Evolutionary conservation across 805 yeast genomes (phyloP), one percentile per base, ranked within the genome.

Genomic region (Saccharomycopsis microspora): DNA sequence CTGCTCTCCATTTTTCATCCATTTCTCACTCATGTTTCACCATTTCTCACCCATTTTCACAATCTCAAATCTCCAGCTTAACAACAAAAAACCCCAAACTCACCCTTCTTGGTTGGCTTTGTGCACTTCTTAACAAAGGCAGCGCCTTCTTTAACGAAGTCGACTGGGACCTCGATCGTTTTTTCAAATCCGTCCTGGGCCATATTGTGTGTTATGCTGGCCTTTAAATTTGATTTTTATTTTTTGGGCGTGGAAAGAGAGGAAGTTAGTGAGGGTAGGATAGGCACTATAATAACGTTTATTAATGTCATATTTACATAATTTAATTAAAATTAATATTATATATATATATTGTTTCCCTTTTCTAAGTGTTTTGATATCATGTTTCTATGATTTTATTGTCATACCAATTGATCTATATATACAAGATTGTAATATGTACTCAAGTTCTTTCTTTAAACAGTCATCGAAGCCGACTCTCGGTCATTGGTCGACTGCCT

Each of bases 41-140:
- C 19, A 19, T 19, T 19, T 19, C 2, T 19, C 19, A 19, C 19
- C 19, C 19, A 19, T 19, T 19, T 19, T 19, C 19, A 19, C 19
- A 19, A 19, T 19, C 19, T 19, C 19, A 2, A 19, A 19, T 19
- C 19, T 19, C 19, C 19, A 19, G 19, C 19, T 19, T 19, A 19
- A 19, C 19, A 19, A 19, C 19, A 19, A 19, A 19, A 19, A 19
- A 19, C 19, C 19, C 19, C 2, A 19, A 6, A 68, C 80, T 51
- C 63, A 78, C 84, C 84, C 64, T 83, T 85, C 63, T 75, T 70
- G 64, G 80, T 81, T 57, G 98, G 98, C 70, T 93, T 90, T 61
- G 93, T 82, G 72, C 97, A 90, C 67, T 86, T 86, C 64, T 78
- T 76, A 59, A 93, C 73, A 65, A 93, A 93, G 51, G 87, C 85